A percentile compares a stretch with the other conserved stretches of the same genome.
Evolutionary conservation across 768 basidiomycete genomes (phyloP).

Genomic region (Serpula lacrymans): DNA sequence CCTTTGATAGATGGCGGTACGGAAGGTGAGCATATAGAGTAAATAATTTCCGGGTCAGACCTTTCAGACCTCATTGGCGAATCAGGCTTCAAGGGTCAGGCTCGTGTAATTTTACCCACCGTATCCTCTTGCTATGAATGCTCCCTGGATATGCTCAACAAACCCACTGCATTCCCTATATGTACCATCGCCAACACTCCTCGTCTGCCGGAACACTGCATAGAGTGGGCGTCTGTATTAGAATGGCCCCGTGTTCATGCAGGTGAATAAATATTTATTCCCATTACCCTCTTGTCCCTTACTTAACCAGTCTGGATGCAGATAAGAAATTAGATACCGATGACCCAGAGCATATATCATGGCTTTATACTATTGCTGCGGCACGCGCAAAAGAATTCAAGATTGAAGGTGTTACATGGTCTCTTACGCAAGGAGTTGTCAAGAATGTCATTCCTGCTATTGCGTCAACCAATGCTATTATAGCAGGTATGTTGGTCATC

Average conservation of each 20-base stretch:
- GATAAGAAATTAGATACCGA: conserved; percentile 98
- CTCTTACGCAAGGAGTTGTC: conserved; percentile 95
- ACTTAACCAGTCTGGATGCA: conserved; percentile 22
- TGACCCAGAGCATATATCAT: conserved; percentile 93
- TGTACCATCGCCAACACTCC: conserved; percentile 99
- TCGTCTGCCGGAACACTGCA: conserved; percentile 96
- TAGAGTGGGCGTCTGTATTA: conserved; percentile 98
- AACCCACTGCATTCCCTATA: conserved; percentile 94
- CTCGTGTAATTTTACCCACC: conserved; percentile 93
- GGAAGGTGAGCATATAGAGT: conserved; percentile 61
- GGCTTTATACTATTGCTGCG: conserved; percentile 81
- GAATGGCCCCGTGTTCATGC: conserved; percentile 96
- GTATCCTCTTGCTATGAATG: conserved; percentile 98
- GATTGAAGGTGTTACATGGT: conserved; percentile 98
- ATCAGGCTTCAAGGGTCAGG: conserved; percentile 96
- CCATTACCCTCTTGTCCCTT: conserved; percentile 5
- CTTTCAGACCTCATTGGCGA: neutral
- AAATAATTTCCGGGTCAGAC: neutral
- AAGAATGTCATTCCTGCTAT: conserved; percentile 99
- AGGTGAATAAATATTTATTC: conserved; percentile 43
- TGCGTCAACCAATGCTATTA: conserved; percentile 97
- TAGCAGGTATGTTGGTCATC: conserved; percentile 62
- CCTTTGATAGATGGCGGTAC: conserved; percentile 98
- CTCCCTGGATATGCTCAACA: conserved; percentile 96
- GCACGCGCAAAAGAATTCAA: conserved; percentile 90